Evolutionary conservation across 1,139 yeast genomes (phyloP).

Genomic region (Spencermartinsiella ligniputridi): DNA sequence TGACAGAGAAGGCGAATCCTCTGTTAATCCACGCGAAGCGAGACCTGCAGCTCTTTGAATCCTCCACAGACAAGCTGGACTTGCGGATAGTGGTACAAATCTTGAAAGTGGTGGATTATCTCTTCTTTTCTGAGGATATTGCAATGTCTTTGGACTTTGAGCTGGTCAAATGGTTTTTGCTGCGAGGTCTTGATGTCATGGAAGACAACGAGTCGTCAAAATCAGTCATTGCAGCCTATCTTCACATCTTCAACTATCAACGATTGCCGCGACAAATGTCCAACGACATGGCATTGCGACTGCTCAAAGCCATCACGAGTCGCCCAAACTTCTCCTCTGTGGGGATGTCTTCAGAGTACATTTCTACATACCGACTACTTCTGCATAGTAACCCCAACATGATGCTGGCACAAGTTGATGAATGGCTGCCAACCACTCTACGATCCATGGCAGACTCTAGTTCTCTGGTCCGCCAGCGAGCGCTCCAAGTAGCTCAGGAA

Average conservation of each 20-base stretch:
- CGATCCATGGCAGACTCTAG: slow-evolving; percentile 19
- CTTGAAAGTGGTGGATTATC: slow-evolving; percentile 24
- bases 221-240: slow-evolving; percentile 24
- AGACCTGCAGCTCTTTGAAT: slow-evolving; percentile 18
- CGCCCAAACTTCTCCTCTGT: slow-evolving; percentile 23
- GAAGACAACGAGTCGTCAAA: slow-evolving; percentile 19
- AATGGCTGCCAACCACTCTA: slow-evolving; percentile 25
- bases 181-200: slow-evolving; percentile 22
- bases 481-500: slow-evolving; percentile 21
- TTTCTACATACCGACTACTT: slow-evolving; percentile 18
- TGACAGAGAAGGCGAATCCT: slow-evolving; percentile 15
- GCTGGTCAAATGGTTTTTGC: slow-evolving; percentile 22
- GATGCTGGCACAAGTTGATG: slow-evolving; percentile 18
- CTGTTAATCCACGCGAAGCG: slow-evolving; percentile 20
- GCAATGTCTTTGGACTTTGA: slow-evolving; percentile 20
- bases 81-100: slow-evolving; percentile 21
- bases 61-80: slow-evolving; percentile 17
- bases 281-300: slow-evolving; percentile 20
- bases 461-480: slow-evolving; percentile 20
- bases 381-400: slow-evolving; percentile 16
- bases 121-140: slow-evolving; percentile 22
- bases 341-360: slow-evolving; percentile 23
- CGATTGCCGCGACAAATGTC: slow-evolving; percentile 20
- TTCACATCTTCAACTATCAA: slow-evolving; percentile 27
- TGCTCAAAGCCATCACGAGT: slow-evolving; percentile 17